These are phyloP conservation scores for Fusarium brachygibbosum DNA, from an alignment of 2,329 filamentous ascomycete species.

Conservation along the genomic window DNA sequence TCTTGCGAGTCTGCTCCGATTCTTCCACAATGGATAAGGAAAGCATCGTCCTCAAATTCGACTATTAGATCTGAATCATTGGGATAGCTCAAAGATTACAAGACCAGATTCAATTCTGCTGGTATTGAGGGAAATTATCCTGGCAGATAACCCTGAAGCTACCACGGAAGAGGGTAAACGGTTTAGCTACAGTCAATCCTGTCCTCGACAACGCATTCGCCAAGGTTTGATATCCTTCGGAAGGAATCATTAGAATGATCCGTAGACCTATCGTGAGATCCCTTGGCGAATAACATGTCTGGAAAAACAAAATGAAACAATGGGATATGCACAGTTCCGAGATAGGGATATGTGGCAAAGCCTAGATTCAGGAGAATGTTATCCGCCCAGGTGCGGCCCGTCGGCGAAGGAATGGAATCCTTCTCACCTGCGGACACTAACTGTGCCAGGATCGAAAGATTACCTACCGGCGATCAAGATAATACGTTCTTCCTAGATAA, in stretches of 20 bases:
- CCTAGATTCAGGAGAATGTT: background rate
- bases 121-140: fast-evolving
- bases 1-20: background rate
- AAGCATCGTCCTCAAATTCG: too few relatives aligned
- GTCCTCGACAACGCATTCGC: too few relatives aligned
- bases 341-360: too few relatives aligned
- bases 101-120: background rate
- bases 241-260: too few relatives aligned
- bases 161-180: too few relatives aligned
- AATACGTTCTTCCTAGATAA: background rate
- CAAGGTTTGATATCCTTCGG: too few relatives aligned
- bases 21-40: background rate
- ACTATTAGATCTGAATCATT: too few relatives aligned
- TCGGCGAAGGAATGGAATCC: background rate
- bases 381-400: background rate
- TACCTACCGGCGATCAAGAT: background rate
- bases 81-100: background rate
- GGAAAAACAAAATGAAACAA: too few relatives aligned
- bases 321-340: too few relatives aligned
- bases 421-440: too few relatives aligned
- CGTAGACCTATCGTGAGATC: too few relatives aligned
- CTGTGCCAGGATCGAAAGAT: background rate
- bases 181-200: background rate
- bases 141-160: background rate
- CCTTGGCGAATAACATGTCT: too few relatives aligned